Evolutionary conservation across 257 asterid species (phyloP), one percentile per base, ranked within the genome.

Genomic region (Nicotiana tomentosiformis): DNA sequence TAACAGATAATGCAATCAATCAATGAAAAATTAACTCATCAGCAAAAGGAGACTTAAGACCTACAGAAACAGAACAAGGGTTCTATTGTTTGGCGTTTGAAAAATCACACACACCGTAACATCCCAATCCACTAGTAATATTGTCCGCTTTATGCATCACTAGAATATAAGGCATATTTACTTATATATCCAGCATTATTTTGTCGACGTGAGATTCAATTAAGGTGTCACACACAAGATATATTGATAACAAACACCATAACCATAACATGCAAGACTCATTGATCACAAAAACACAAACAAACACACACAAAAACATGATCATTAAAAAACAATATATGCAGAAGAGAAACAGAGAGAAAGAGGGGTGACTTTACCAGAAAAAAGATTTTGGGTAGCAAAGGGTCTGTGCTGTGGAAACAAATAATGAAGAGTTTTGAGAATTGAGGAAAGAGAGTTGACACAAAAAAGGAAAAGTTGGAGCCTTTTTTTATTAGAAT

Each of bases 181-280:
- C 2, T 29, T 29, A 29, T 29, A 29, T 29, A 29, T 1, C 1
- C 30, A 1, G 30, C 30, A 29, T 29, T 29, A 1, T 29, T 29
- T 29, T 29, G 2, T 29, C 2, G 2, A 29, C 2, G 2, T 29
- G 30, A 1, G 30, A 29, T 29, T 29, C 2, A 29, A 1, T 2
- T 29, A 2, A 23, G 37, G 37, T 4, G 37, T 33, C 37, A 33
- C 37, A 33, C 1, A 4, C 37, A 4, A 23, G 39, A 5, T 37
- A 37, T 6, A 37, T 37, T 37, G 9, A 37, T 37, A 37, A 37
- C 9, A 37, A 49, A 49, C 14, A 12, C n/a, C n/a, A 56, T 56
- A 16, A 14, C n/a, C n/a, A 16, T 56, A 56, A 35, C 81, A 70
- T 72, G 84, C 84, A 58, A 82, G 53, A 11, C 81, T 82, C 76